Conservation (phyloP, 1,284 basidiomycete genomes). For the Heterobasidion occidentale region DNA sequence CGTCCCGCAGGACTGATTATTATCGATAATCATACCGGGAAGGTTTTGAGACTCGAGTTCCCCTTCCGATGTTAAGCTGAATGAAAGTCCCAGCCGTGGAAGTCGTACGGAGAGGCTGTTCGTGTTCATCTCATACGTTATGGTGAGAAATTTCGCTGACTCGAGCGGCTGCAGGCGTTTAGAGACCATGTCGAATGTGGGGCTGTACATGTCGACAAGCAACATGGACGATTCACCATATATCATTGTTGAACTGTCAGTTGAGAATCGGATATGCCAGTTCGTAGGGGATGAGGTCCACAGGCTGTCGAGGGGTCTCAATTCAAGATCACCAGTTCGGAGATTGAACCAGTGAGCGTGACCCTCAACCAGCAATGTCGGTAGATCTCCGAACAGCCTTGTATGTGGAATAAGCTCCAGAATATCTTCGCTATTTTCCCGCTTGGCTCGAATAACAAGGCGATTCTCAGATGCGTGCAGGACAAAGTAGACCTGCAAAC, state of each 20-base stretch:
- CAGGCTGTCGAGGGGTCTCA: background rate
- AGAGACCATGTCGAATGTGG: conserved; percentile 24
- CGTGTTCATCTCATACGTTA: background rate
- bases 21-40: conserved; percentile 26
- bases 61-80: conserved; percentile 19
- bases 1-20: conserved; percentile 26
- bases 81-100: conserved; percentile 29
- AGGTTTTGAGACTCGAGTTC: conserved; percentile 26
- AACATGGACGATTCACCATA: background rate
- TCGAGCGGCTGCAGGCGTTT: conserved; percentile 24
- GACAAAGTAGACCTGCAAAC: background rate
- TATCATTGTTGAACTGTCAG: background rate
- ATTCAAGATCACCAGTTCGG: background rate
- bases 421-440: background rate
- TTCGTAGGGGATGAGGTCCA: background rate
- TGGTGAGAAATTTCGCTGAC: conserved; percentile 7
- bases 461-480: background rate
- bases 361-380: background rate
- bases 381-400: background rate
- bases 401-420: background rate
- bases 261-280: background rate
- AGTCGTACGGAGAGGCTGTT: conserved; percentile 12
- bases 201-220: conserved; percentile 24
- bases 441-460: background rate
- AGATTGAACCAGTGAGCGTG: background rate